Base-by-base conservation (phyloP, 169 alveolate species). In the Plasmodium fragile region DNA sequence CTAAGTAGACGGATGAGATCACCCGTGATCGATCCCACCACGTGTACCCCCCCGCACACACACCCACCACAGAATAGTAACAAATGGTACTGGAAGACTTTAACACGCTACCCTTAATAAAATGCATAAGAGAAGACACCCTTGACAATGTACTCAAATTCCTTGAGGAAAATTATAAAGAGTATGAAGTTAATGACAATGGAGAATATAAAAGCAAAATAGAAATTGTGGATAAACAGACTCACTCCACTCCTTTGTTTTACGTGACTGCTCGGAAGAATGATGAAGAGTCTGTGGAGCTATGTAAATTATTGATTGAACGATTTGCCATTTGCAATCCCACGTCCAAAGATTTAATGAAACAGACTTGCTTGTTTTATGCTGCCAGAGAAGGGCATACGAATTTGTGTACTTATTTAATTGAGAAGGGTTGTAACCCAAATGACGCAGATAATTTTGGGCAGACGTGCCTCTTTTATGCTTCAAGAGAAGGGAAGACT, bases 311-410 rank as follows among this genome's bases (percentile, higher is more conserved):
- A 73, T 89, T 98, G 4, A 92, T 97, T 52, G 98, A 96, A 41
- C 95, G 97, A 72, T 96, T 94, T 81, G 94, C 95, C 22, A 92
- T 97, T 4, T 95, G 97, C 53, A 95, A 96, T 70, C 98, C 98
- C 2, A 81, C 82, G 70, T 82, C 97, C 13, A 94, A 95, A 69
- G 99, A 98, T 90, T 92, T 96, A 65, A 96, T 98, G 94, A 96
- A 97, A 43, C 99, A 98, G 82, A 97, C 99, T n/a, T 97, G 98
- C 34, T 94, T 98, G 22, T 98, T 98, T 96, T 98, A 98, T 96
- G 99, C 99, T 3, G 98, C 98, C 7, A 96, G 99, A 78, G 99
- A 98, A 81, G 99, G 99, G 0, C 97, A 97, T 82, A 94, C 93
- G 28, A 95, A 95, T 82, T 95, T 97, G 34, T 96, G 97, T 79